A percentile compares a stretch with the other conserved stretches of the same genome.
phyloP scores from a whole-genome alignment of 1,284 basidiomycete species.

The Thecaphora thlaspeos region DNA sequence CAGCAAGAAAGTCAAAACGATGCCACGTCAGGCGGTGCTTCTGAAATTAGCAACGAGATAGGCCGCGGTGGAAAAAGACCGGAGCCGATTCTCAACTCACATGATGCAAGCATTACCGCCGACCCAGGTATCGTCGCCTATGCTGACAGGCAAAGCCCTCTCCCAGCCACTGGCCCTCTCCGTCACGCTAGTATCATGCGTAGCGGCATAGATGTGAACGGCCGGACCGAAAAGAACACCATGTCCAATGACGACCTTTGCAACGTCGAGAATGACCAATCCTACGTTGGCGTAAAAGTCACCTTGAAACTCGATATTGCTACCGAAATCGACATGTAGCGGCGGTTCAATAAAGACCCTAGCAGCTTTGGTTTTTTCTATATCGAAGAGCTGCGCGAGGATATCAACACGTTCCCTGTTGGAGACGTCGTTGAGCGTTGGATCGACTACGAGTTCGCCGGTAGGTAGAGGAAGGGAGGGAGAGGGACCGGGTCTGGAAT shows the following conservation, averaged over 20 bases:
- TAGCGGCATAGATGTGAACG: constrained; percentile 46
- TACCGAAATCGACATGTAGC: constrained; percentile 40
- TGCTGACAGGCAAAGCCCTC: constrained; percentile 38
- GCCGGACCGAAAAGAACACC: constrained; percentile 46
- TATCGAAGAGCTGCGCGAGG: not conserved
- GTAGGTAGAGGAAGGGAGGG: too few species aligned
- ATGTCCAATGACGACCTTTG: constrained; percentile 37
- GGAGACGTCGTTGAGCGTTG: too few species aligned
- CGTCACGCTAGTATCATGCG: constrained; percentile 33
- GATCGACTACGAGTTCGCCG: not conserved
- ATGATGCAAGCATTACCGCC: constrained; percentile 61
- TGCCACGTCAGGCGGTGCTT: too few species aligned
- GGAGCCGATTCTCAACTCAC: too few species aligned
- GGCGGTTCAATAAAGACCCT: constrained; percentile 26
- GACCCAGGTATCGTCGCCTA: constrained; percentile 43
- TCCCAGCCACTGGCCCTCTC: constrained; percentile 41
- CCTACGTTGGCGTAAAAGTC: constrained; percentile 47
- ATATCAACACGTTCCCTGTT: too few species aligned
- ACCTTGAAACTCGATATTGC: constrained; percentile 48
- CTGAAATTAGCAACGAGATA: too few species aligned
- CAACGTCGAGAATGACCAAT: constrained; percentile 43
- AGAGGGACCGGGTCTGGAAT: not conserved
- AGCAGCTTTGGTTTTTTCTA: too few species aligned
- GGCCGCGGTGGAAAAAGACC: too few species aligned
- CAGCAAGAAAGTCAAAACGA: too few species aligned